A percentile compares a stretch with the other conserved stretches of the same genome.
phyloP scores from a whole-genome alignment of 176 grass and related monocot species.

The Eleusine indica region DNA sequence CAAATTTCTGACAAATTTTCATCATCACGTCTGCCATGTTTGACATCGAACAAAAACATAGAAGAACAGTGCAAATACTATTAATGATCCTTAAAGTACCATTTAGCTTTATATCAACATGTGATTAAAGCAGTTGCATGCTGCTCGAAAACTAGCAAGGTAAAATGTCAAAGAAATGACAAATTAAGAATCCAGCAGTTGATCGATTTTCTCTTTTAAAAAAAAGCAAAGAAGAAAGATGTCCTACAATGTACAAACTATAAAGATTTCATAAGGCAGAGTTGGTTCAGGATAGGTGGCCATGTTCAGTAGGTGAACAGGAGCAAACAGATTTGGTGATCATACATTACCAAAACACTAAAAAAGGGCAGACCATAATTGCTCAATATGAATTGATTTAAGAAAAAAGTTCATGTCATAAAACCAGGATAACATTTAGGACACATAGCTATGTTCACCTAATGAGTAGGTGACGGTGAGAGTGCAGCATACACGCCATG shows the following conservation, averaged over 20 bases:
- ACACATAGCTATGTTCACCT: not conserved
- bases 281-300: not conserved
- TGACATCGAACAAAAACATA: not conserved
- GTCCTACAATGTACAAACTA: not conserved
- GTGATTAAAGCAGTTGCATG: not conserved
- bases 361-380: not conserved
- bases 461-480: not conserved
- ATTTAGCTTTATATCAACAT: not conserved
- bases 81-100: not conserved
- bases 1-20: not conserved
- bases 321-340: not conserved
- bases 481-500: not conserved
- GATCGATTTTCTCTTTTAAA: not conserved
- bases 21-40: conserved; percentile 11
- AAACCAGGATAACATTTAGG: not conserved
- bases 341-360: not conserved
- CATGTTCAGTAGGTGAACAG: not conserved
- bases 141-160: not conserved
- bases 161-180: not conserved
- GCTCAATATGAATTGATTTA: not conserved
- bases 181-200: not conserved
- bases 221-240: not conserved
- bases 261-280: not conserved
- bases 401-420: not conserved
- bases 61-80: not conserved